Evolutionary conservation across 441 rosid species (phyloP), one percentile per base, ranked within the genome.

Genomic region (Gossypium schwendimanii): DNA sequence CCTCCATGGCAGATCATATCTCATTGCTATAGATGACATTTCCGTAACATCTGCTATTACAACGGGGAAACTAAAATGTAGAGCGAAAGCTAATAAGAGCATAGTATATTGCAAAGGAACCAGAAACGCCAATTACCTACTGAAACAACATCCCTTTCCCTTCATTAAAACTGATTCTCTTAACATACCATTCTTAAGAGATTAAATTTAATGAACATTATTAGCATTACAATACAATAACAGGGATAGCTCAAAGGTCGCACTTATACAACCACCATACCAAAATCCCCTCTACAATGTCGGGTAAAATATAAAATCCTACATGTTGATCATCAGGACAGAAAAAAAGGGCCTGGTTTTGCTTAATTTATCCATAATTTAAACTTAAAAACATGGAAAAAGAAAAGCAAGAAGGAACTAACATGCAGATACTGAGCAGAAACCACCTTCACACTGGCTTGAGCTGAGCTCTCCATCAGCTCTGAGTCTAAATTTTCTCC

Each of bases 251-350:
- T 41, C 57, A 73, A 71, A 69, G 80, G 28, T 31, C 14, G 75
- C 17, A 75, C 69, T 62, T 71, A 20, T 58, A 75, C 74, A 75
- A 39, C 66, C 73, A 73, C 61, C 75, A 74, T 77, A 70, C 70
- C 78, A 83, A 78, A 78, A 79, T 45, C 77, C 82, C 69, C 80
- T 78, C n/a, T 54, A 54, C 26, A 58, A 58, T 39, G 28, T 69
- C 65, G 47, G 53, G 74, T 39, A 70, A 72, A 76, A 63, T 20
- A 73, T 53, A 61, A 74, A 63, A 74, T 66, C 69, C 81, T 70
- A 72, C 45, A 67, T 21, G 59, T 54, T 45, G 33, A 82, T 75
- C 72, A 75, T 77, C 84, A 80, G 85, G 85, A 66, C 87, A 74
- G 47, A 76, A 78, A 77, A 85, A 66, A 52, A 17, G 63, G 52